Conservation (phyloP, 441 rosid genomes). For the Adansonia grandidieri region DNA sequence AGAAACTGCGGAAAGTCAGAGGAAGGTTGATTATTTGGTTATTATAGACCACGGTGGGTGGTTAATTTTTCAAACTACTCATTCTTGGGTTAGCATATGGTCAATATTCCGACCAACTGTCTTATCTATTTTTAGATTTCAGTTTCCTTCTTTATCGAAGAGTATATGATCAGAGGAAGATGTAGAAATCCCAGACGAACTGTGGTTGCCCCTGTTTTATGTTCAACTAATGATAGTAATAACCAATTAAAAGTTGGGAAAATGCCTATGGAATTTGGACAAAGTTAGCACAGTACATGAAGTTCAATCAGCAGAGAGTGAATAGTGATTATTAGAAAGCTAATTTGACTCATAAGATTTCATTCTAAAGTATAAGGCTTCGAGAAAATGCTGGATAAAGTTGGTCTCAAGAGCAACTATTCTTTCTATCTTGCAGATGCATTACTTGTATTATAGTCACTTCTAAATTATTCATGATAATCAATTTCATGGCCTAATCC, state of each 20-base stretch:
- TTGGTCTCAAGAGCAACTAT: not conserved
- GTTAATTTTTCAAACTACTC: not conserved
- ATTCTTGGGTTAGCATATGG: not conserved
- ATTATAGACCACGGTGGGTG: not conserved
- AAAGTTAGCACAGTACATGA: not conserved
- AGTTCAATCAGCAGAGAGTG: not conserved
- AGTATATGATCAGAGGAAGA: not conserved
- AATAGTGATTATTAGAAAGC: not conserved
- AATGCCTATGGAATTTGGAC: not conserved
- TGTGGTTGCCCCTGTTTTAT: not conserved
- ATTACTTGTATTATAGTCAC: not conserved
- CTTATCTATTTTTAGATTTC: not conserved
- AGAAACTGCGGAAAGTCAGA: slow-evolving; percentile 1
- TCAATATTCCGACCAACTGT: not conserved
- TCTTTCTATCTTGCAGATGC: not conserved
- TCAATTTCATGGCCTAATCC: not conserved
- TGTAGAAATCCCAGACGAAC: not conserved
- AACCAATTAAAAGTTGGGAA: not conserved
- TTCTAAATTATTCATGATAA: not conserved
- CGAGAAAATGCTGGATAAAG: not conserved
- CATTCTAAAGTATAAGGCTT: not conserved
- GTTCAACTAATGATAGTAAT: not conserved
- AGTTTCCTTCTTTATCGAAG: not conserved
- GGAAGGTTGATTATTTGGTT: not conserved
- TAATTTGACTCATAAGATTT: not conserved